Evolutionary conservation across 345 rosid genomes (phyloP).

Genomic region (Camelina neglecta): DNA sequence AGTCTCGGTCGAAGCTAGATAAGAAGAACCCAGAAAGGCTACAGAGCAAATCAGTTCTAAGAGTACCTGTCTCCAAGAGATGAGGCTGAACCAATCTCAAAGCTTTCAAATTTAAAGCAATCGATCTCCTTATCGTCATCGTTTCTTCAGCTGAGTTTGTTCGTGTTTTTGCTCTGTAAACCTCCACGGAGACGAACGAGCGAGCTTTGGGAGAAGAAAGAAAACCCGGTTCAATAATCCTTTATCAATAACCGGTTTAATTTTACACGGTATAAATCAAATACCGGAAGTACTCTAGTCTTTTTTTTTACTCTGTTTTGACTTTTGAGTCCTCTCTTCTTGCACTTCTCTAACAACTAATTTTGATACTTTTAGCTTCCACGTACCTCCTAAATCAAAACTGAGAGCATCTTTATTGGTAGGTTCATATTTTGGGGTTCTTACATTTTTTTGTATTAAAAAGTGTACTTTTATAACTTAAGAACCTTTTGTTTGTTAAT

Average conservation of each 20-base stretch:
- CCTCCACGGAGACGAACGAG: not conserved
- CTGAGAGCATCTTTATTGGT: too few relatives aligned
- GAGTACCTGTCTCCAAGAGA: conserved; percentile 19
- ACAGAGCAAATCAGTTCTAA: conserved; percentile 8
- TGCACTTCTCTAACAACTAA: too few relatives aligned
- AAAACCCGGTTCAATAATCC: not conserved
- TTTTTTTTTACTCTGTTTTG: too few relatives aligned
- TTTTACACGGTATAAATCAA: too few relatives aligned
- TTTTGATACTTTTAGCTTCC: too few relatives aligned
- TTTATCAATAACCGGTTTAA: conserved; percentile 13
- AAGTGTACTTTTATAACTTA: too few relatives aligned
- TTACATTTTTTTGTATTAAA: too few relatives aligned
- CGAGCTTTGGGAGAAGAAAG: not conserved
- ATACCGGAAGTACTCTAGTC: too few relatives aligned
- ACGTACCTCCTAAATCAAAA: too few relatives aligned
- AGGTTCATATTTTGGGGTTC: too few relatives aligned
- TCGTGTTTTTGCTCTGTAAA: conserved; percentile 5
- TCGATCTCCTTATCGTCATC: not conserved
- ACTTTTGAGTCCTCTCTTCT: too few relatives aligned
- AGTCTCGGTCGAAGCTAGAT: not conserved
- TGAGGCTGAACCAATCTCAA: conserved; percentile 13
- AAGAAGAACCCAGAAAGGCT: conserved; percentile 1
- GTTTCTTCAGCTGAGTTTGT: not conserved
- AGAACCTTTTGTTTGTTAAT: too few relatives aligned
- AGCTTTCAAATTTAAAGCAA: not conserved